A percentile compares a stretch with the other conserved stretches of the same genome.
These are phyloP conservation scores for Entomortierella parvispora DNA, from an alignment of 192 early-diverging fungal genomes.

Conservation along the genomic window DNA sequence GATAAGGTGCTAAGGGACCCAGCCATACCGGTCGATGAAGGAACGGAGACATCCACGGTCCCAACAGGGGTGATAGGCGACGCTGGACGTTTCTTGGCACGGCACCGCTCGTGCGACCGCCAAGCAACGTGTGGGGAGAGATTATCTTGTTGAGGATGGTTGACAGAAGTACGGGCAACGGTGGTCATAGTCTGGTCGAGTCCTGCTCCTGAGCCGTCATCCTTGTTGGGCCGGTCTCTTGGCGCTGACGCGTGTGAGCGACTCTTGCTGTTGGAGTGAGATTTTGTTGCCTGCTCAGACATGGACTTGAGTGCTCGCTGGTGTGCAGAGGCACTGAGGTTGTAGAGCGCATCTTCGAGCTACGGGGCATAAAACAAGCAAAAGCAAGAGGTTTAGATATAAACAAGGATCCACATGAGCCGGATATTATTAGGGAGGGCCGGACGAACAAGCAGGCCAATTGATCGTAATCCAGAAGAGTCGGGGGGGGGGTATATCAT, in stretches of 20 bases:
- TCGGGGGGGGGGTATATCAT: no score
- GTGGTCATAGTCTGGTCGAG: constrained; percentile 32
- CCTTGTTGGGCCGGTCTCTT: constrained; percentile 13
- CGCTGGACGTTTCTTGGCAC: constrained; percentile 51
- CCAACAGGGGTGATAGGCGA: constrained; percentile 49
- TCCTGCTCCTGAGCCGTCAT: constrained; percentile 17
- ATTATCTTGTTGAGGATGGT: constrained; percentile 13
- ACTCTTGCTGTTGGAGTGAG: background rate
- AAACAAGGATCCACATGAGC: background rate
- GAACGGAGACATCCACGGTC: constrained; percentile 36
- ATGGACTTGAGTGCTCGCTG: constrained; percentile 30
- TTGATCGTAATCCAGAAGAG: no score
- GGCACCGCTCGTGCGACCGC: constrained; percentile 33
- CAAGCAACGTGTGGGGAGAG: constrained; percentile 12
- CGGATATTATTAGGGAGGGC: no score
- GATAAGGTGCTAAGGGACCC: background rate
- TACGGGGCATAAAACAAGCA: constrained; percentile 20
- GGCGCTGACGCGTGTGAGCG: constrained; percentile 1
- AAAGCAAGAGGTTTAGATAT: background rate
- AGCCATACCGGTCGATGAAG: background rate
- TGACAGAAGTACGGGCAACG: constrained; percentile 26
- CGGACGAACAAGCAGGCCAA: no score
- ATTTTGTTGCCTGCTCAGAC: constrained; percentile 24
- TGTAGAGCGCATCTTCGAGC: constrained; percentile 58
- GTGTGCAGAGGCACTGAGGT: constrained; percentile 55